Base-by-base conservation (phyloP, 2,329 filamentous ascomycete species). In the Penicillium sp. region DNA sequence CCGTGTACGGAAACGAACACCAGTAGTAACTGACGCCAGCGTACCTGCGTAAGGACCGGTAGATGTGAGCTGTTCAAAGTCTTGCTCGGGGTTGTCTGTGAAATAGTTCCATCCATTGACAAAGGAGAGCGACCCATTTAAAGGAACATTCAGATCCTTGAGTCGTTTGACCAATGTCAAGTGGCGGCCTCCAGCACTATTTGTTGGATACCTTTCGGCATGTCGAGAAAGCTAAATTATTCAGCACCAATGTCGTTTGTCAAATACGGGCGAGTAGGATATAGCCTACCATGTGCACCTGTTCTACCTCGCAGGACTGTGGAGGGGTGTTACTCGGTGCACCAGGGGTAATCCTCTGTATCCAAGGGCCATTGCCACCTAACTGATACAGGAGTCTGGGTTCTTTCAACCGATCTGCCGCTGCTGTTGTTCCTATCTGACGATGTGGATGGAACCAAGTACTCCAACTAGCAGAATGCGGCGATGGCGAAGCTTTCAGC, bases 11-110 rank as follows among this genome's bases (percentile, higher is more conserved):
- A 84, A 72, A 18, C 76, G 77, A 14, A 81, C 74, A 7, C 83
- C 83, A 0, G 81, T 81, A 3, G 75, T 76, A 65, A 83, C 83
- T 2, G 81, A 75, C 60, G 78, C 72, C 0, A 83, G 71, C 1
- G 77, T 80, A 3, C 82, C 83, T 11, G 82, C 79, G 62, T 82
- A 82, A 0, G 81, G 81, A 1, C 82, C 81, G 7, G 79, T 83
- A 6, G 66, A 72, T 4, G 82, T 83, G 24, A 85, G 69, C 57
- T 83, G 79, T 46, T 81, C 80, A 55, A 84, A 79, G 51, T 78
- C 67, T 7, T 65, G 59, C 5, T 70, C 63, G 0, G 78, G 76
- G 30, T 72, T 65, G 28, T 72, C 63, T 58, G 79, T 80, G 62
- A 84, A 81, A 61, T 83, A 83, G 35, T 76, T 68, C 81, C 81